These are phyloP conservation scores for Polyporus tsugae DNA, from an alignment of 1,284 basidiomycete genomes.

Conservation along the genomic window DNA sequence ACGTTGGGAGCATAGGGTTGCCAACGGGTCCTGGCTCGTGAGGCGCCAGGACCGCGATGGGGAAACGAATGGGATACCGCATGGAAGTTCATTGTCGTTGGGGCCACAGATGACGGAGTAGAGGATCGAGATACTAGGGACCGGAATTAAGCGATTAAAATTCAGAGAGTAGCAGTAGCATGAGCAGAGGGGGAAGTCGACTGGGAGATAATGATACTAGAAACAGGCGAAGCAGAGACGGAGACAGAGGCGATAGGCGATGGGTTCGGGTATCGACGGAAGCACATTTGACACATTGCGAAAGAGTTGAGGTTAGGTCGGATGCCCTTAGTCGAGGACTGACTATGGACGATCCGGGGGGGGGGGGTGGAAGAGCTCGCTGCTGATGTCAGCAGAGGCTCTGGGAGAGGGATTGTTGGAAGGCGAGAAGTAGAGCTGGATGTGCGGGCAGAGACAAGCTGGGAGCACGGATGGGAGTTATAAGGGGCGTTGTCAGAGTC, in stretches of 20 bases:
- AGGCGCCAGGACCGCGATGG: constrained; percentile 72
- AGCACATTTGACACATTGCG: constrained; percentile 39
- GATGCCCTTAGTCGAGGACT: constrained; percentile 42
- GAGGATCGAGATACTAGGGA: constrained; percentile 33
- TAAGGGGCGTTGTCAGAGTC: constrained; percentile 39
- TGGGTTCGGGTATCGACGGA: constrained; percentile 38
- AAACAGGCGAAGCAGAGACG: constrained; percentile 19
- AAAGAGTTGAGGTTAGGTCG: constrained; percentile 28
- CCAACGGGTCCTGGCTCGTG: constrained; percentile 74
- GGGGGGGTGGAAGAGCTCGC: constrained; percentile 31
- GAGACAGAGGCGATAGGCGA: constrained; percentile 27
- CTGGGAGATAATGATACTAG: constrained; percentile 37
- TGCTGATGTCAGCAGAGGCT: constrained; percentile 37
- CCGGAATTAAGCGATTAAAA: constrained; percentile 29
- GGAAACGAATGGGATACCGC: constrained; percentile 66
- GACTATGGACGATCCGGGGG: constrained; percentile 45
- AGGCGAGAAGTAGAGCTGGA: neutral
- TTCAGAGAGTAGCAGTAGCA: constrained; percentile 40
- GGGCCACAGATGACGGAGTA: constrained; percentile 32
- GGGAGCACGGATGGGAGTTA: constrained; percentile 33
- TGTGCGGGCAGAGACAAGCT: constrained; percentile 6
- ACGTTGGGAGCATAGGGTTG: constrained; percentile 66
- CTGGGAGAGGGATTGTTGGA: constrained; percentile 9
- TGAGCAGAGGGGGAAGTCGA: constrained; percentile 32
- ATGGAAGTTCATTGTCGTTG: constrained; percentile 52